A percentile compares a stretch with the other conserved stretches of the same genome.
Conservation (phyloP, 2,329 filamentous ascomycete species). For the Diaporthe citrichinensis region DNA sequence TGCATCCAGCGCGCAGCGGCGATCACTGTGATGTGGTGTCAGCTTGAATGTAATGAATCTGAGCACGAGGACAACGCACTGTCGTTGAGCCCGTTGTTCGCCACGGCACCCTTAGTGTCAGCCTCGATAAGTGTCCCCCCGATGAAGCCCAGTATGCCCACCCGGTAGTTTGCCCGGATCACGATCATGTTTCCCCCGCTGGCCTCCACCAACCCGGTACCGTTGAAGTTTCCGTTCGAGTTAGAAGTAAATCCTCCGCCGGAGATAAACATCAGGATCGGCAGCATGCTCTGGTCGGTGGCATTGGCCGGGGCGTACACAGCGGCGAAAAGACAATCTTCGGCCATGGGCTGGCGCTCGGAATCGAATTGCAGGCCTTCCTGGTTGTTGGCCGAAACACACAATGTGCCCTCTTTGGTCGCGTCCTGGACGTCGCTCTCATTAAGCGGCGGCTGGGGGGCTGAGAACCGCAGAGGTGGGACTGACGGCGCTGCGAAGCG, state of each 20-base stretch:
- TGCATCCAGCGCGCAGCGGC: conserved; percentile 36
- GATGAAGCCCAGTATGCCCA: conserved; percentile 37
- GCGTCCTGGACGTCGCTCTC: conserved; percentile 34
- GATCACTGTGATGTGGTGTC: conserved; percentile 6
- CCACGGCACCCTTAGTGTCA: conserved; percentile 28
- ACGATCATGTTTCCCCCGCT: conserved; percentile 37
- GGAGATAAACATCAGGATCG: conserved; percentile 35
- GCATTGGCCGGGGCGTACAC: conserved; percentile 37
- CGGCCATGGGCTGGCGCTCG: conserved; percentile 36
- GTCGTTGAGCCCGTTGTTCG: conserved; percentile 36
- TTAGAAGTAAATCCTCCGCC: conserved; percentile 36
- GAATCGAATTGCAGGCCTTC: conserved; percentile 37
- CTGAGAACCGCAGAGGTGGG: conserved; percentile 32
- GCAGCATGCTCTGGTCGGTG: conserved; percentile 30
- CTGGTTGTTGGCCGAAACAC: conserved; percentile 36
- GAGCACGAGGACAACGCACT: not conserved
- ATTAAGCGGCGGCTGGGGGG: conserved; percentile 19
- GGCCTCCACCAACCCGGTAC: conserved; percentile 32
- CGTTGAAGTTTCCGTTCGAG: conserved; percentile 38
- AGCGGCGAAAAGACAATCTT: conserved; percentile 37
- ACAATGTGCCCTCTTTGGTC: conserved; percentile 29
- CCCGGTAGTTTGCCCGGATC: conserved; percentile 33
- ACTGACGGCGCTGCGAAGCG: conserved; percentile 34
- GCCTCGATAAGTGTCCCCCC: conserved; percentile 33
- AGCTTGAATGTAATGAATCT: not conserved